Evolutionary conservation across 768 basidiomycete species (phyloP), one percentile per base, ranked within the genome.

Genomic region (Neoboletus subvelutipes): DNA sequence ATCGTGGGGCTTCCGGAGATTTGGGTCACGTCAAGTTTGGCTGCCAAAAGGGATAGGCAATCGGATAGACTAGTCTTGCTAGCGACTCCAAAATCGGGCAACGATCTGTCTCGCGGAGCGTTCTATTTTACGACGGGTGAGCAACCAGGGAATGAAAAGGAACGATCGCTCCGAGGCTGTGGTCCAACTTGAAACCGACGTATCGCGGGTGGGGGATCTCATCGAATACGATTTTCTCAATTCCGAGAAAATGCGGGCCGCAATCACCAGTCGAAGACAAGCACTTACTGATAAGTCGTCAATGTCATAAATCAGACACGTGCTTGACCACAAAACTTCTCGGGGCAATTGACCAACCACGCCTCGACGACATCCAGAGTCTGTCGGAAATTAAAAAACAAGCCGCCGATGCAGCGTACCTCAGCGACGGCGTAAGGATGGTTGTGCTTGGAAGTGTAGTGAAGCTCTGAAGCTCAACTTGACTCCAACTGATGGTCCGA

Each of bases 371-470:
- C 41, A 26, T 24, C 36, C 24, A 24, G 45, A 53, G 50, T 36
- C 45, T 60, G 26, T 66, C 67, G 67, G 64, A 69, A 67, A 67
- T 69, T 54, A 69, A 64, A 57, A 34, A 34, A 36, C 28, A 56
- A 46, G 20, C 64, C 60, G 58, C 66, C 65, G 54, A 50, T 26
- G 26, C 8, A 39, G 45, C 46, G 31, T 29, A 17, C 37, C 36
- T 29, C 17, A 13, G 37, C 37, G 50, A 45, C 43, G 26, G 9
- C 26, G 26, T 41, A 31, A 51, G 49, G 40, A 36, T 34, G 6
- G 20, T 29, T 7, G 47, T 34, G 10, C 42, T 50, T 17, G 24
- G 18, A 10, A n/a, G 20, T n/a, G 33, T 5, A 24, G 24, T 17
- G 28, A 29, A 22, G 22, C 41, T 26, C 22, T 39, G 47, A 10